Evolutionary conservation across 139 green algal genomes (phyloP), one percentile per base, ranked within the genome.

Genomic region (Tetradesmus obliquus): DNA sequence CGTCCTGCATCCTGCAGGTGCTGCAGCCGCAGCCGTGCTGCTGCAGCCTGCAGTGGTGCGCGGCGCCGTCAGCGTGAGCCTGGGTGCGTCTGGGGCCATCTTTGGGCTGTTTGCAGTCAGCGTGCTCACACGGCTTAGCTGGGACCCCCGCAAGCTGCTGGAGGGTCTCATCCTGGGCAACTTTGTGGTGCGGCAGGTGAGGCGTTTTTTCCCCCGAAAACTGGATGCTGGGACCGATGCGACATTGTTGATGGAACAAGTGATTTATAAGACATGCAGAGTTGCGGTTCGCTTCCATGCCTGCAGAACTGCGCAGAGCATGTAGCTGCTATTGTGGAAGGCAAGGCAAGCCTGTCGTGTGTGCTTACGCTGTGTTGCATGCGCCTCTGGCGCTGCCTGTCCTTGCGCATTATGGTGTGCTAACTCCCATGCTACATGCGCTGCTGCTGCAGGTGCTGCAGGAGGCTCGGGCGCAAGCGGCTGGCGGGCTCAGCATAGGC

Each of bases 101-200:
- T 99, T 99, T 93, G 97, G 97, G 5, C 91, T 99, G n/a, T 99
- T 99, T 94, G 94, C 95, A 2, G 95, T 98, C 24, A 93, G 87
- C 17, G 96, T 98, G 5, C 82, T 98, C 9, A 88, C 95, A 4
- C 96, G 86, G 22, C 74, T 98, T 66, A 90, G 80, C 71, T 96
- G 94, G 83, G 97, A 96, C 82, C 93, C 95, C 1, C 92, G 93
- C 79, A 96, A 95, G 90, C 91, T 98, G 58, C 89, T 98, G 54
- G 97, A 99, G 89, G 93, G 92, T 0, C 83, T 94, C 0, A 97
- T 99, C 53, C 93, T 99, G 51, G 97, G 97, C 2, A 94, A 98
- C 92, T 98, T 98, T 92, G 97, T 98, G 45, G 85, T 97, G 10
- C 91, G 96, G 51, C 96, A 97, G 93, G 93, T 98, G 62, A 6